Evolutionary conservation across 371 early-diverging fungal genomes (phyloP), one percentile per base, ranked within the genome.

Genomic region (Syncephalastrum racemosum): DNA sequence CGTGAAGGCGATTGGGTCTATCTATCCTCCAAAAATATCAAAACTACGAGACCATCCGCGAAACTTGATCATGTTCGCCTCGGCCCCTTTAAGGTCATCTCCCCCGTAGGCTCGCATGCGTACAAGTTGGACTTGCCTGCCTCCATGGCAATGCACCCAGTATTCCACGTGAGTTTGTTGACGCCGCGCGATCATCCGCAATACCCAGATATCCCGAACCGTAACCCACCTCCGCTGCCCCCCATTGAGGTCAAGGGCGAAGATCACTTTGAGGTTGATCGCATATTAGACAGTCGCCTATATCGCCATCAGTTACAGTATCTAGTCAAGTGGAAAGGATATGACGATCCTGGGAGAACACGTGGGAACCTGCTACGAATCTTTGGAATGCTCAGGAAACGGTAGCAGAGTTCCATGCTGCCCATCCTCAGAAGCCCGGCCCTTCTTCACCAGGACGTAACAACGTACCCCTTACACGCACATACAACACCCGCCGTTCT

Each of bases 261-360:
- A 20, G 22, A 60, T 10, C 62, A 79, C 19, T 73, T 61, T 40
- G 71, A 67, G 47, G 75, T 79, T 7, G 67, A 64, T 22, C 12
- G 50, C 15, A 62, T 72, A 8, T 25, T 74, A 7, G 72, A 68
- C 43, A 58, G 55, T 2, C 31, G 63, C n/a, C 23, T 52, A 3
- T 27, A 27, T 24, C 20, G 44, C 4, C 16, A 47, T 4, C 54
- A 59, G 27, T 23, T 79, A 3, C 48, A 74, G 49, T 76, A 76
- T 22, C 54, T 66, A n/a, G 63, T 77, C 0, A 31, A 56, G 3
- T 71, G n/a, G n/a, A n/a, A n/a, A n/a, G n/a, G n/a, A n/a, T n/a
- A n/a, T n/a, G n/a, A n/a, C n/a, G n/a, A n/a, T 20, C 43, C 6
- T 46, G 54, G 43, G 59, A 63, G 19, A n/a, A 54, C 15, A 54